Evolutionary conservation across 305 asterid genomes (phyloP).

Genomic region (Caryopteris hybrid): DNA sequence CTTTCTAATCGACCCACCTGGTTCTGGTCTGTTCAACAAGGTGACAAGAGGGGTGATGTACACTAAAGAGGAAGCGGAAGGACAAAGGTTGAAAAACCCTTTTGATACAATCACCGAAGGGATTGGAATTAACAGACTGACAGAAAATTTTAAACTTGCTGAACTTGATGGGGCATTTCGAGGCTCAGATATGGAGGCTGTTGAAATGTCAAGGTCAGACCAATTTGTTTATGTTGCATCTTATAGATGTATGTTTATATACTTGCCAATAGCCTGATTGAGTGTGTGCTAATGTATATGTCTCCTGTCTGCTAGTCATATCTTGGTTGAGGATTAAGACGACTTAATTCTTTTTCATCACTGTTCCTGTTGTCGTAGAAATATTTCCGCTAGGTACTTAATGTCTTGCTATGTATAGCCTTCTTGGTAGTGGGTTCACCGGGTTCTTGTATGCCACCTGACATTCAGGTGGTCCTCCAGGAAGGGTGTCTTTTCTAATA

Average conservation of each 20-base stretch:
- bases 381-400: no score
- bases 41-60: slow-evolving; percentile 96
- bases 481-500: neutral
- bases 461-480: neutral
- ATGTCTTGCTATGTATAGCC: neutral
- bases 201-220: slow-evolving; percentile 87
- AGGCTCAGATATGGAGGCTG: slow-evolving; percentile 86
- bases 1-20: slow-evolving; percentile 89
- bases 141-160: slow-evolving; percentile 76
- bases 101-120: slow-evolving; percentile 95
- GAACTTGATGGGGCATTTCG: slow-evolving; percentile 87
- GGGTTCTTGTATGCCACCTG: neutral
- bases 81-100: slow-evolving; percentile 80
- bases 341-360: neutral
- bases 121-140: slow-evolving; percentile 84
- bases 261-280: neutral
- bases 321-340: neutral
- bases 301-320: neutral
- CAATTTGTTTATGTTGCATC: neutral
- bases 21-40: slow-evolving; percentile 92
- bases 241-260: neutral
- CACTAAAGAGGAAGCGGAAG: slow-evolving; percentile 92
- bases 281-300: neutral
- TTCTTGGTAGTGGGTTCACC: neutral
- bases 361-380: neutral